Evolutionary conservation across 495 filamentous ascomycete genomes (phyloP).

Genomic region (Gamarada debralockiae): DNA sequence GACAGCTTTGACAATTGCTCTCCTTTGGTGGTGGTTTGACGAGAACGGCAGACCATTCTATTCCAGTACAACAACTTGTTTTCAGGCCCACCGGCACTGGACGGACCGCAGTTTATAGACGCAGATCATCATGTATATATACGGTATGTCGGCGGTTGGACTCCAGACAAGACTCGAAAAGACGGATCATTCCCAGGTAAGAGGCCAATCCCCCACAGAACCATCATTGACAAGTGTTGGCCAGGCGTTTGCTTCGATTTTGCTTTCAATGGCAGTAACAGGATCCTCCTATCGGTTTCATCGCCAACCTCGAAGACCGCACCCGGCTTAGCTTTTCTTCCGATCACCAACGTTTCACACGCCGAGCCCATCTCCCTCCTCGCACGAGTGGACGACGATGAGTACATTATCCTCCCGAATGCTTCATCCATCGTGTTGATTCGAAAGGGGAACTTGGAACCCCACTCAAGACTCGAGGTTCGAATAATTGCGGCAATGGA

Average conservation of each 20-base stretch:
- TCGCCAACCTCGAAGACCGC: not conserved
- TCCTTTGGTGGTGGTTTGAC: no score
- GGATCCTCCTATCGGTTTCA: conserved; percentile 30
- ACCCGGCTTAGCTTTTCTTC: conserved; percentile 19
- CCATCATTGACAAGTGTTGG: not conserved
- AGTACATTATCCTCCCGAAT: conserved; percentile 32
- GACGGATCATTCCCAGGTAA: conserved; percentile 11
- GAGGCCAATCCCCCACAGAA: not conserved
- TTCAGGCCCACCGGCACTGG: not conserved
- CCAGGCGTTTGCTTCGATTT: conserved; percentile 37
- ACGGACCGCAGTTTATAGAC: conserved; percentile 8
- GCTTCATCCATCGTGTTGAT: conserved; percentile 26
- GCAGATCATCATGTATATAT: conserved; percentile 6
- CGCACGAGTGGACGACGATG: conserved; percentile 32
- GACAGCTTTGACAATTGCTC: no score
- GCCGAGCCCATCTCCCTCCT: conserved; percentile 33
- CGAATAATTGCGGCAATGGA: conserved; percentile 35
- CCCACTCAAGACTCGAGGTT: conserved; percentile 25
- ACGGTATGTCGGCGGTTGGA: conserved; percentile 11
- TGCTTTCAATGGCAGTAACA: conserved; percentile 27
- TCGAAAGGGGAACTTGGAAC: conserved; percentile 24
- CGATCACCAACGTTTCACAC: conserved; percentile 22
- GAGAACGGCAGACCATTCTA: no score
- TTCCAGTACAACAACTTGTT: not conserved
- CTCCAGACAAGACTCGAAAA: conserved; percentile 1